Conservation (phyloP, 75 land plant genomes). For the Pinus taeda region DNA sequence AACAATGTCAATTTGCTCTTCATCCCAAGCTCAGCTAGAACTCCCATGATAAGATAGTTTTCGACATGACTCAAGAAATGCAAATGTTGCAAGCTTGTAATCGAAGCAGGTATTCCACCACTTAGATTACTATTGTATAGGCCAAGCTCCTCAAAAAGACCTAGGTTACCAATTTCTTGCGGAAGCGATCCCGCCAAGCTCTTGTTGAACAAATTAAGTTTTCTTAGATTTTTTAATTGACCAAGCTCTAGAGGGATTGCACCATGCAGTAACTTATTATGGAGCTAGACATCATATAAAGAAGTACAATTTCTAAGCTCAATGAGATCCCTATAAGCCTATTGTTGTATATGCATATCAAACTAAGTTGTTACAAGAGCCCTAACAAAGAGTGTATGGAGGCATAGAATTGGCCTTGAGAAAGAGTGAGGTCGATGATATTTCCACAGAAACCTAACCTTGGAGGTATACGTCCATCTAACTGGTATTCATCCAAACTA, state of each 20-base stretch:
- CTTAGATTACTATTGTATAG: constrained; percentile 42
- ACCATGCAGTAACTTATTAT: constrained; percentile 21
- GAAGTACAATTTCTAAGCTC: constrained; percentile 26
- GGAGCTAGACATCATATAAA: constrained; percentile 15
- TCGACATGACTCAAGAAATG: constrained; percentile 2
- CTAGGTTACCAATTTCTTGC: constrained; percentile 14
- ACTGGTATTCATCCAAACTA: constrained; percentile 15
- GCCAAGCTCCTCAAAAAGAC: constrained; percentile 16
- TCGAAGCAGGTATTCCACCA: constrained; percentile 36
- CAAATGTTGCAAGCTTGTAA: constrained; percentile 23
- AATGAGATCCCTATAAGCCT: constrained; percentile 4
- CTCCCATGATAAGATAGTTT: constrained; percentile 26
- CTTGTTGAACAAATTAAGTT: constrained; percentile 6
- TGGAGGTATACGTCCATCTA: constrained; percentile 33
- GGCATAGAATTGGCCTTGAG: constrained; percentile 16
- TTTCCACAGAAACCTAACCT: constrained; percentile 16
- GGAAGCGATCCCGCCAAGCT: constrained; percentile 19
- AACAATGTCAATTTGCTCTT: constrained; percentile 14
- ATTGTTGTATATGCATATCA: constrained; percentile 13
- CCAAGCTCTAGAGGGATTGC: constrained; percentile 25
- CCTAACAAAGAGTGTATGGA: constrained; percentile 32
- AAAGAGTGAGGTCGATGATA: background rate
- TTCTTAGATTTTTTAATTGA: background rate
- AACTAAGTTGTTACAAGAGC: constrained; percentile 12
- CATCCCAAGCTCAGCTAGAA: constrained; percentile 35